Evolutionary conservation across 257 asterid species (phyloP), one percentile per base, ranked within the genome.

Genomic region (Prunella vulgaris): DNA sequence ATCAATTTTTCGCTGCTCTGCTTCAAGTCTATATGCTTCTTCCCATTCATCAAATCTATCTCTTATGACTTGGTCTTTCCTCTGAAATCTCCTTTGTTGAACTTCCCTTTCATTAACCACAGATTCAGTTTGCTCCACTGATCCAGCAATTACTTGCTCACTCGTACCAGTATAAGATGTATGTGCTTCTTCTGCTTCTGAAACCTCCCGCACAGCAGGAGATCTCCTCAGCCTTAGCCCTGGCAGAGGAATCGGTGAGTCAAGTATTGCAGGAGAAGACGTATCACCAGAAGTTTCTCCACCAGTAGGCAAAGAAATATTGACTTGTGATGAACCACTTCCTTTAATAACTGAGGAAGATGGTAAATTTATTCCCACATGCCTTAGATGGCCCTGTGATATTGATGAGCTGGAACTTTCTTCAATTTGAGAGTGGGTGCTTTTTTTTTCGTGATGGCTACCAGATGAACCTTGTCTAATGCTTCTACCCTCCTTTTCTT

Each of bases 41-140:
- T 89, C 97, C 97, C 97, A 94, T 70, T 87, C 98, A 67, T 84
- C 97, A 79, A 87, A 89, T 68, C 81, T 83, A 77, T 91, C 96
- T 71, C 76, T 91, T 46, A 64, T 63, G 3, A 91, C 57, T 71
- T 89, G 96, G 75, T 88, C 90, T 59, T 64, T 84, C 81, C 97
- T 81, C 74, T 68, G 80, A 81, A 89, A 80, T 69, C 75, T 91
- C 77, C 79, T 76, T 49, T 69, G 73, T 74, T 81, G 77, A 73
- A 58, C 54, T 48, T 82, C 87, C 68, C 71, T 81, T 60, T 71
- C 80, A 65, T 48, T 75, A 64, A 79, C 77, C 71, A 51, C 73
- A 6, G 72, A 49, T 65, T 75, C 82, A 20, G 85, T 56, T 68
- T 76, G 82, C 70, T 76, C 85, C 81, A 70, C 20, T 46, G 60